Evolutionary conservation across 1,284 basidiomycete species (phyloP).

Genomic region (Heterobasidion occidentale): DNA sequence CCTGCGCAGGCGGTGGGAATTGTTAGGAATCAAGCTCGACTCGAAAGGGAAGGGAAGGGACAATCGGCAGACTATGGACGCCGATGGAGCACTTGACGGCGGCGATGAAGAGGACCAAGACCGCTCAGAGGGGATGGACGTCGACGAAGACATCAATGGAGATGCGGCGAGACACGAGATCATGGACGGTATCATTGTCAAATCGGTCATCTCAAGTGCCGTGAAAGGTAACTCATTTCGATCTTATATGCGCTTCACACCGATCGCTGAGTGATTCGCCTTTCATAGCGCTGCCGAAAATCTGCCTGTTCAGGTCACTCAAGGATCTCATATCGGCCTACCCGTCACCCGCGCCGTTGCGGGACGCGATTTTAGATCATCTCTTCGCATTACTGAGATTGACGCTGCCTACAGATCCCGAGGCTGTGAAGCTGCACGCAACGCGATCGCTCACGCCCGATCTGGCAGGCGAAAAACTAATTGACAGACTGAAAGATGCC

Average conservation of each 20-base stretch:
- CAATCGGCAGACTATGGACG: constrained; percentile 8
- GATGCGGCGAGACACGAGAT: constrained; percentile 50
- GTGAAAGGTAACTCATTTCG: constrained; percentile 45
- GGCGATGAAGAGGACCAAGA: constrained; percentile 40
- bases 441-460: constrained; percentile 28
- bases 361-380: constrained; percentile 42
- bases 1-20: constrained; percentile 73
- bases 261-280: neutral
- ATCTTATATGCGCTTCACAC: neutral
- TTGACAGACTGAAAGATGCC: constrained; percentile 48
- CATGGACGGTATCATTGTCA: constrained; percentile 66
- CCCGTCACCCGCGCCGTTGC: constrained; percentile 42
- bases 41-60: constrained; percentile 21
- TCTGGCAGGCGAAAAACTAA: constrained; percentile 19
- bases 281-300: constrained; percentile 43
- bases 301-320: constrained; percentile 51
- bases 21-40: constrained; percentile 52
- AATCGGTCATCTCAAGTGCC: constrained; percentile 57
- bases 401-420: constrained; percentile 38
- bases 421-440: constrained; percentile 45
- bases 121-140: constrained; percentile 39
- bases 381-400: constrained; percentile 41
- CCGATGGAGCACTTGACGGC: constrained; percentile 2
- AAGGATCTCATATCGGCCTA: constrained; percentile 45
- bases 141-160: constrained; percentile 34